Base-by-base conservation (phyloP, 208 protist genomes). In the Lotmaria passim region DNA sequence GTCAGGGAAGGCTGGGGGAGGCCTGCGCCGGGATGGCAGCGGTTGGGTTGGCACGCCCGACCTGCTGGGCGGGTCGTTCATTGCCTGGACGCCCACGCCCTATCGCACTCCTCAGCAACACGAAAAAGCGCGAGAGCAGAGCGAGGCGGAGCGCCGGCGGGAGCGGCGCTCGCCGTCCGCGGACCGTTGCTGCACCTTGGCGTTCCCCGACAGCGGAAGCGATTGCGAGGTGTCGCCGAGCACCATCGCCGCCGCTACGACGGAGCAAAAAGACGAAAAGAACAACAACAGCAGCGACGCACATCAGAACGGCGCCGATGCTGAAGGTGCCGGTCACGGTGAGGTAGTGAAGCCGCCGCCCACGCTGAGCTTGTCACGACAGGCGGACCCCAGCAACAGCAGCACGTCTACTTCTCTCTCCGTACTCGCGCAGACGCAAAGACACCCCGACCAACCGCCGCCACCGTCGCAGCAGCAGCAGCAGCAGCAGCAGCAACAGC, bases 1-100 rank as follows among this genome's bases (percentile, higher is more conserved):
- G n/a, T n/a, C n/a, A n/a, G n/a, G n/a, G n/a, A n/a, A n/a, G n/a
- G 12, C 17, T 34, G 51, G 7, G 4, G 55, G 55, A 24, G 58
- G 46, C 11, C 46, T 66, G 47, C 60, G 60, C n/a, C 30, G 46
- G 3, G 30, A 34, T 21, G 47, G 47, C 26, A 66, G 47, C 44
- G 60, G 60, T 2, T 56, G 60, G 60, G 30, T 44, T 0, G 46
- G 23, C 33, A 56, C 33, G 46, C 60, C 60, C 1, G 46, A 66
- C 12, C 10, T 66, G 21, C 24, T 46, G 30, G 60, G 34, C n/a
- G 60, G 44, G 10, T 46, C 47, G 2, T 66, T 56, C 23, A 46
- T 23, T 1, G 47, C 46, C 31, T 56, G 60, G 60, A n/a, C 60
- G 8, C 39, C 30, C 17, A 34, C 60, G 15, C 46, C 24, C 26